Percentiles rank a stretch among this genome's conserved stretches.
These are phyloP conservation scores for Ophiognomonia clavigignenti-juglandacearum DNA, from an alignment of 2,329 filamentous ascomycete species.

Conservation along the genomic window DNA sequence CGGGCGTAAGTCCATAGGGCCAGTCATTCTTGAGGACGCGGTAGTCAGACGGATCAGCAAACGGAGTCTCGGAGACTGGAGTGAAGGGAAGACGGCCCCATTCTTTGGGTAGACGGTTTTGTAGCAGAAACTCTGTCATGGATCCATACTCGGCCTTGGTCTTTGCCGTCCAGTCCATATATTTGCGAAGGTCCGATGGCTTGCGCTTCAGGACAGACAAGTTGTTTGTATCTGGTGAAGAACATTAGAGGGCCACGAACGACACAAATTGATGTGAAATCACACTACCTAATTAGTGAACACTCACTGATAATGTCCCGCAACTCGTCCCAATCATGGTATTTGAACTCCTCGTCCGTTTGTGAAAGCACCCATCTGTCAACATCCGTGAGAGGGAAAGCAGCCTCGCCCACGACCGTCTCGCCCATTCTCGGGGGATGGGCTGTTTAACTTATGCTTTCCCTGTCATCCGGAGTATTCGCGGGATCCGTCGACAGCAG, in stretches of 20 bases:
- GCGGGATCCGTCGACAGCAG: too few species aligned
- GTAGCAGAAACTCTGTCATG: constrained; percentile 73
- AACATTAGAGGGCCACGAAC: constrained; percentile 2
- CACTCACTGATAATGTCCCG: constrained; percentile 59
- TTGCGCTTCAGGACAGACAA: constrained; percentile 73
- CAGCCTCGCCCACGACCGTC: constrained; percentile 33
- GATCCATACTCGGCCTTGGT: constrained; percentile 71
- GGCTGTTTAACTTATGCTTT: background rate
- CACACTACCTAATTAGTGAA: too few species aligned
- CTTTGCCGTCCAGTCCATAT: constrained; percentile 70
- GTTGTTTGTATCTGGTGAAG: constrained; percentile 43
- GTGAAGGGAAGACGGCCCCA: constrained; percentile 63
- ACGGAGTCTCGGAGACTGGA: constrained; percentile 44
- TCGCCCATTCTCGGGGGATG: constrained; percentile 33
- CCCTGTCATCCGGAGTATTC: background rate
- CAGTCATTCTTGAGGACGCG: constrained; percentile 84
- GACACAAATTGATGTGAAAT: background rate
- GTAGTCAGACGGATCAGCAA: constrained; percentile 52
- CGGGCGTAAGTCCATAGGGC: constrained; percentile 73
- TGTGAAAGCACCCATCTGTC: constrained; percentile 55
- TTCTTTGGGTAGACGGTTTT: constrained; percentile 58
- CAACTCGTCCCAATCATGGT: constrained; percentile 70
- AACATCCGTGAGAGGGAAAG: constrained; percentile 55
- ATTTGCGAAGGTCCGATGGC: constrained; percentile 74
- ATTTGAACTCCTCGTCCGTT: constrained; percentile 66